Conservation (phyloP, 352 stramenopile species). For the Phytophthora ramorum region DNA sequence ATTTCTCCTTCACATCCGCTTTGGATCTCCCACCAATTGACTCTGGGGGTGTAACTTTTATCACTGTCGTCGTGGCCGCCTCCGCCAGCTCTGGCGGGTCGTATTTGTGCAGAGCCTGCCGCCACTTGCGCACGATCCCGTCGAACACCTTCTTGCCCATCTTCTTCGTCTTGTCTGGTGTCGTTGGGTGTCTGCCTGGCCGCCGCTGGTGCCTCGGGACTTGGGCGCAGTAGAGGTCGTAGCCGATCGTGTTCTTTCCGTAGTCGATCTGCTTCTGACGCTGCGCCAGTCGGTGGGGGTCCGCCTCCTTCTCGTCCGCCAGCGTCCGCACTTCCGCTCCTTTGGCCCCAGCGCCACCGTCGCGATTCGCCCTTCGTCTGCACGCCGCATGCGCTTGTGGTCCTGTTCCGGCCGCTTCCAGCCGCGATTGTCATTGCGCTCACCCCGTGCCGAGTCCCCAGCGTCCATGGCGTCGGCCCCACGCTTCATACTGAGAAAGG, state of each 20-base stretch:
- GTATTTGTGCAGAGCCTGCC: constrained; percentile 82
- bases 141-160: constrained; percentile 89
- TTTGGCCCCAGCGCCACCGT: background rate
- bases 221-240: constrained; percentile 80
- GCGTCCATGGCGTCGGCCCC: constrained; percentile 23
- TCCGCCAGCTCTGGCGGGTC: constrained; percentile 74
- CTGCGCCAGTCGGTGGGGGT: constrained; percentile 84
- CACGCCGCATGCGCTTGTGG: constrained; percentile 29
- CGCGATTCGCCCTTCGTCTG: background rate
- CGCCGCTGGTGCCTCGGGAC: constrained; percentile 66
- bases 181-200: constrained; percentile 65
- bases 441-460: background rate
- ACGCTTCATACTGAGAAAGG: constrained; percentile 29
- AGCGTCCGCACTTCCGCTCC: constrained; percentile 50
- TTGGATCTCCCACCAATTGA: background rate
- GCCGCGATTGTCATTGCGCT: background rate
- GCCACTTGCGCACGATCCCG: constrained; percentile 76
- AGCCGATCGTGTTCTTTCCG: constrained; percentile 93
- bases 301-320: constrained; percentile 70
- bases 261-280: constrained; percentile 95
- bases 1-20: background rate
- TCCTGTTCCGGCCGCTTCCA: constrained; percentile 1
- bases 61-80: constrained; percentile 7
- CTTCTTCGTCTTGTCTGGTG: constrained; percentile 77
- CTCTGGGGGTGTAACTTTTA: background rate